phyloP scores from a whole-genome alignment of 2,329 filamentous ascomycete genomes.

The Paracoccidioides brasiliensis region DNA sequence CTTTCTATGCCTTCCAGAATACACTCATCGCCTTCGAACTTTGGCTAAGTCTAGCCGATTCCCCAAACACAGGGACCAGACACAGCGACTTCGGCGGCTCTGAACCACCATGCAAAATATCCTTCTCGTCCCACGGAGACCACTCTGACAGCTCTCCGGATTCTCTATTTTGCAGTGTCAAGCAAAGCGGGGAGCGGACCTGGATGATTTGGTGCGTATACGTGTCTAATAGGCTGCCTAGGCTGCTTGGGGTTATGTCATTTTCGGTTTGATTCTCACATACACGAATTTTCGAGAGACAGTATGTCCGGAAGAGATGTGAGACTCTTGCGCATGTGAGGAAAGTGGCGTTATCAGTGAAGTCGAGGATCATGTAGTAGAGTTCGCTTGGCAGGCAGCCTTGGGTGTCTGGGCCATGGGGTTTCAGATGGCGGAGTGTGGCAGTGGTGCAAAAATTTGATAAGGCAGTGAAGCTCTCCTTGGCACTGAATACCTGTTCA shows the following conservation, averaged over 20 bases:
- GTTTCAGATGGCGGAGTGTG: neutral
- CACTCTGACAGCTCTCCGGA: neutral
- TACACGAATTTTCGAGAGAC: neutral
- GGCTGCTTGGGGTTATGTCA: neutral
- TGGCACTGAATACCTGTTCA: neutral
- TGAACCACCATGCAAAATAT: neutral
- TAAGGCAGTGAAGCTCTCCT: neutral
- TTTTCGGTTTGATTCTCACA: neutral
- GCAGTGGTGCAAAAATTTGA: slow-evolving; percentile 1
- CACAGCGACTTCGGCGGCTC: neutral
- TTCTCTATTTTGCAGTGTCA: neutral
- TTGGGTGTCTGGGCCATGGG: neutral
- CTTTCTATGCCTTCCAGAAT: neutral
- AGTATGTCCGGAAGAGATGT: neutral
- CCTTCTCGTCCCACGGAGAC: neutral
- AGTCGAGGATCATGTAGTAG: slow-evolving; percentile 1
- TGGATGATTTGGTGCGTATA: neutral
- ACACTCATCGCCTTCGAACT: neutral
- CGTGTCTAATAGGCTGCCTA: neutral
- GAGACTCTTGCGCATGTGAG: neutral
- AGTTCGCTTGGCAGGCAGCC: neutral
- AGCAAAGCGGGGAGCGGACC: neutral
- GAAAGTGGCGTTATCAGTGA: neutral
- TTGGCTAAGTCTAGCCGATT: neutral
- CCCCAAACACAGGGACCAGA: neutral